Base-by-base conservation (phyloP, 495 filamentous ascomycete genomes). In the Penicillium chermesinum region DNA sequence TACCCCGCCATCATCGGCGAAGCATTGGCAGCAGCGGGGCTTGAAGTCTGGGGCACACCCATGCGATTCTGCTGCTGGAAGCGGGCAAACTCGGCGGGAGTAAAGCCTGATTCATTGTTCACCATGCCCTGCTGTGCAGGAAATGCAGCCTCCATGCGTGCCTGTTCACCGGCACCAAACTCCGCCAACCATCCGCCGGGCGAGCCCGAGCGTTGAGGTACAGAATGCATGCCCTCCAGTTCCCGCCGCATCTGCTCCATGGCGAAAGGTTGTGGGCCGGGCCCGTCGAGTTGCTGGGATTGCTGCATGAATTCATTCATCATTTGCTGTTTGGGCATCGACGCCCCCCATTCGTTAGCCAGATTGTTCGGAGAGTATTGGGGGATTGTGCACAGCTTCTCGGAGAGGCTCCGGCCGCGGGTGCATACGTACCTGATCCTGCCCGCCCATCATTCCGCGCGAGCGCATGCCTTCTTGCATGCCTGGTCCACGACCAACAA, bases 241-340 rank as follows among this genome's bases (percentile, higher is more conserved):
- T 83, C 80, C 67, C 75, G 68, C 56, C 84, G 71, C 73, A 87
- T 77, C 32, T 83, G 79, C 49, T 86, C 84, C 78, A 88, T 85
- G 12, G 79, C 79, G 56, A 89, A 87, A 48, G 74, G 79, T 55
- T 72, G 75, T 21, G 70, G 65, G 25, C 60, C 52, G 22, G 65
- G 73, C 41, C 75, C 76, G 15, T 80, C 73, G 27, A 84, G 46
- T 54, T 61, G 60, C 27, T 82, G 79, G 20, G 77, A 74, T 65
- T 91, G 83, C 64, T 89, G 85, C 60, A 95, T 74, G 69, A 95
- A 98, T 32, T 89, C 84, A 60, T 95, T 86, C 84, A 96, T 87
- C 84, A 89, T 87, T 94, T 8, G 4, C 25, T 14, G 22, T 36
- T n/a, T n/a, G n/a, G n/a, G n/a, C n/a, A n/a, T n/a, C n/a, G n/a